Base-by-base conservation (phyloP, 1,139 yeast genomes). In the Pichia sp. region DNA sequence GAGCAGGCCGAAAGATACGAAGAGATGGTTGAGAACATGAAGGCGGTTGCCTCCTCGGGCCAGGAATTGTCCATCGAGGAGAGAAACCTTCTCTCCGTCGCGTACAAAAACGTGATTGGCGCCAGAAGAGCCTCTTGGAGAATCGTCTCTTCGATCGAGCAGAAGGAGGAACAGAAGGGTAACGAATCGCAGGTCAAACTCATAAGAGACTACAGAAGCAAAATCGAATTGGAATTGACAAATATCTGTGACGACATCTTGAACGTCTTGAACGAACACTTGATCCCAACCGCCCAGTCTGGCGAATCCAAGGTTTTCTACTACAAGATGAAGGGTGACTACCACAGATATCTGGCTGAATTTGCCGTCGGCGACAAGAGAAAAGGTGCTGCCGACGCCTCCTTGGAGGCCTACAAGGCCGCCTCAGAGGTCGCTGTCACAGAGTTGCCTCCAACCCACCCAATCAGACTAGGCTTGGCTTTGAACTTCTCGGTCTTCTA, bases 1-100 rank as follows among this genome's bases (percentile, higher is more conserved):
- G 99, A 93, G 78, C 98, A 93, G 79, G 98, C 99, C 67, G 99
- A 93, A 79, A 95, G 99, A 75, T 93, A 93, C 73, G 99, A 93
- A 77, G 99, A 95, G 77, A 91, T 90, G 98, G 98, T 93, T 65
- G 96, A 90, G 73, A 88, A 88, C 76, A 93, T 93, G 98, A 91
- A 91, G 74, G 87, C 89, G 56, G 98, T 93, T 69, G 97, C 97
- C 62, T 86, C 96, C 45, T 82, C 96, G 47, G 97, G 96, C 60
- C 91, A 89, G 74, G 98, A 91, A 73, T 79, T 93, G 66, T 86
- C 95, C 41, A 96, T 93, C 61, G 99, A 93, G 75, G 99, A 93
- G 78, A 91, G 99, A 75, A 93, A 93, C 74, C 81, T 93, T 66
- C 81, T 93, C 66, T 89, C 97, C 39, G 97, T 93, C 63, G 99